These are phyloP conservation scores for Phylloporus arenicola DNA, from an alignment of 768 basidiomycete species.

Conservation along the genomic window DNA sequence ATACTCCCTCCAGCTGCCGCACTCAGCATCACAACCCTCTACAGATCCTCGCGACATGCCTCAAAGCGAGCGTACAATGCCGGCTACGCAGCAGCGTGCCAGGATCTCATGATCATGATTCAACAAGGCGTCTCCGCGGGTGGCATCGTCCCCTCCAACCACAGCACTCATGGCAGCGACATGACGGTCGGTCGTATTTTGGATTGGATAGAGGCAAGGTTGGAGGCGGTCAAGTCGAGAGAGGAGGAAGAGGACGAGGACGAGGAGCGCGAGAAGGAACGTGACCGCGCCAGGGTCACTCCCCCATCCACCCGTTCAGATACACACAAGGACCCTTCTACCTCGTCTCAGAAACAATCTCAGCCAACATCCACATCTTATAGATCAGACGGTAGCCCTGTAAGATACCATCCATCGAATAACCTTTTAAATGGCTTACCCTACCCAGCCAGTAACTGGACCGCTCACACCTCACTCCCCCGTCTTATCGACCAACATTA, in stretches of 20 bases:
- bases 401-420: slow-evolving; percentile 22
- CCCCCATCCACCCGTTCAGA: slow-evolving; percentile 18
- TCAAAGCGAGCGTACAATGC: slow-evolving; percentile 78
- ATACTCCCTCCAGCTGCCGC: slow-evolving; percentile 58
- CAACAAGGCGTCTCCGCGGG: slow-evolving; percentile 74
- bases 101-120: slow-evolving; percentile 75
- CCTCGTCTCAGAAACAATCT: slow-evolving; percentile 15
- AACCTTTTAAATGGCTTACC: slow-evolving; percentile 5
- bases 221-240: slow-evolving; percentile 67
- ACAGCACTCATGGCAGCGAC: slow-evolving; percentile 47
- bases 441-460: slow-evolving; percentile 11
- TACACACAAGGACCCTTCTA: slow-evolving; percentile 17
- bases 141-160: slow-evolving; percentile 37
- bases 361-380: slow-evolving; percentile 13
- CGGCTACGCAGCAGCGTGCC: slow-evolving; percentile 75
- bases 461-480: slow-evolving; percentile 33
- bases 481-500: slow-evolving; percentile 16
- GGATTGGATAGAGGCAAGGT: slow-evolving; percentile 80
- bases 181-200: slow-evolving; percentile 76
- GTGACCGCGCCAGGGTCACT: slow-evolving; percentile 34
- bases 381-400: slow-evolving; percentile 22
- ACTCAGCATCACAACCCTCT: slow-evolving; percentile 78
- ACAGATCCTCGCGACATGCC: slow-evolving; percentile 70
- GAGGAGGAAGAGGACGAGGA: slow-evolving; percentile 84
- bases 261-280: slow-evolving; percentile 59